Base-by-base conservation (phyloP, 352 stramenopile genomes). In the Globisporangium spinosum region DNA sequence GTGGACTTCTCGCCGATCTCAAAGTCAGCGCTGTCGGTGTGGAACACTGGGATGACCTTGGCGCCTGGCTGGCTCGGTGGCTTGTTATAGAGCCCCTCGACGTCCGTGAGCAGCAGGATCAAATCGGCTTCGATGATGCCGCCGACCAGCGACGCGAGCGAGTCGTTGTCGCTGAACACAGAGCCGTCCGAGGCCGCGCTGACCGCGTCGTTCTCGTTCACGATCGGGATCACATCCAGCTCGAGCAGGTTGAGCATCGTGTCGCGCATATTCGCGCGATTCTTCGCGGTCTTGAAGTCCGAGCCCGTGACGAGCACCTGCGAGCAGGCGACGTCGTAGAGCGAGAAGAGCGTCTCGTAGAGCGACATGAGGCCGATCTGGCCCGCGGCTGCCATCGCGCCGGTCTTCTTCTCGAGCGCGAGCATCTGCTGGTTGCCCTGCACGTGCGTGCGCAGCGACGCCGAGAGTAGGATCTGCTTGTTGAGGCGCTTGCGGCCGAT, bases 161-260 rank as follows among this genome's bases (percentile, higher is more conserved):
- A 96, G 80, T 99, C 97, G 72, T 99, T 99, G 80, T 99, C 97
- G 47, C 86, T 98, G 76, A 99, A 99, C 27, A 95, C 79, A 8
- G 83, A 86, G 43, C 85, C 83, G 66, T 93, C 86, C 25, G 77
- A 78, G 40, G 71, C 80, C 7, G 87, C 93, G 43, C 83, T 97
- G 25, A 99, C 97, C 0, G 97, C 95, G 86, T 99, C 97, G 77
- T 99, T 99, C 72, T 99, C 97, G 77, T 99, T 99, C 43, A 99
- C 91, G 72, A 99, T 99, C 7, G 97, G 97, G 25, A 99, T 95
- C 60, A 99, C 97, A 35, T 98, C 97, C n/a, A 99, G 77, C 66
- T 91, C 85, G 20, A 99, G 79, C 47, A 99, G 78, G 40, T 93
- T 91, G 45, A 94, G 77, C 73, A 97, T 88, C n/a, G 91, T 97